Base-by-base conservation (phyloP, 306 rosid genomes). In the apple (Malus domestica) region DNA sequence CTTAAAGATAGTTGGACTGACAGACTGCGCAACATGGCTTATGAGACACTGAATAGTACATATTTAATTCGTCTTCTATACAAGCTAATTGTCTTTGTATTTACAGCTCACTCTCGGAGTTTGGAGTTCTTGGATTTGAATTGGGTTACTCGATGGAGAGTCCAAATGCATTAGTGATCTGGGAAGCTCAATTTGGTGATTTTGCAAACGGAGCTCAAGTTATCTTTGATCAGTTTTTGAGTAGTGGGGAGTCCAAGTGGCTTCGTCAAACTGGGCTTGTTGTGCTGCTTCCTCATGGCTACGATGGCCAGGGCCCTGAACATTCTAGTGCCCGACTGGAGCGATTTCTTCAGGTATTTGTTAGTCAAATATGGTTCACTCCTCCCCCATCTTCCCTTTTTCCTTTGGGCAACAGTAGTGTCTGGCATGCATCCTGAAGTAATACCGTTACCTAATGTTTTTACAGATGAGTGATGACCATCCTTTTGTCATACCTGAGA, bases 161-260 rank as follows among this genome's bases (percentile, higher is more conserved):
- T 83, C 99, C 99, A 45, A 95, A 95, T 78, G 86, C 99, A 16
- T 83, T 95, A 88, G 87, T 95, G 71, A 86, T 95, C 57, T 95
- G 99, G 98, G 97, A 95, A 88, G 99, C 99, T 80, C 99, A 92
- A 46, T 95, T 95, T 87, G 99, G 99, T 42, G 99, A 95, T 86
- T 95, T 95, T 87, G 83, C 99, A 65, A 92, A 95, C 80, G 99
- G 99, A 54, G 97, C 97, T 78, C 97, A 95, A 72, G 97, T 92
- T 81, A 92, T 95, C 78, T 92, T 89, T 88, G 97, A 95, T 86
- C 93, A 95, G 82, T 92, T 95, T 74, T 49, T 95, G 91, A 89
- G 92, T 81, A 90, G 97, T 70, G 97, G 99, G 51, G 99, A 95
- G 89, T 71, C 99, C 1, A 95, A 92, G 82, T 95, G 99, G 99